phyloP scores from a whole-genome alignment of 2,329 filamentous ascomycete species.

The Lithohypha guttulata region DNA sequence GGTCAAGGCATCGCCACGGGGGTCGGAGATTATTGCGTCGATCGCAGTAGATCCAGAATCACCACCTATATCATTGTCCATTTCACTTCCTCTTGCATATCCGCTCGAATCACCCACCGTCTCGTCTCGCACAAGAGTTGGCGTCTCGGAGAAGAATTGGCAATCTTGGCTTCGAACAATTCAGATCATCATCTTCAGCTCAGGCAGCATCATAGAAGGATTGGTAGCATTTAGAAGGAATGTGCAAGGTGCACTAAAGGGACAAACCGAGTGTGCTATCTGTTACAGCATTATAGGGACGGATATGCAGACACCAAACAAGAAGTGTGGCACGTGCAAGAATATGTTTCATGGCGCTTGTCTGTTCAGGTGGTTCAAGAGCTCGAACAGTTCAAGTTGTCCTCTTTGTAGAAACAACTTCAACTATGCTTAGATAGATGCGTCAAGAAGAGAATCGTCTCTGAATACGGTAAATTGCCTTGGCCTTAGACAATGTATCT shows the following conservation, averaged over 20 bases:
- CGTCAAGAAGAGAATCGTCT: too few species aligned
- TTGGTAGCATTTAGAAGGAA: constrained; percentile 77
- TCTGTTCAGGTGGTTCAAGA: constrained; percentile 95
- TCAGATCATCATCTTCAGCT: constrained; percentile 87
- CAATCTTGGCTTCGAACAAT: constrained; percentile 79
- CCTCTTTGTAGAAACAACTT: constrained; percentile 88
- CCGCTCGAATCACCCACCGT: constrained; percentile 72
- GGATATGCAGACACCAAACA: constrained; percentile 83
- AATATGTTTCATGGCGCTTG: constrained; percentile 85
- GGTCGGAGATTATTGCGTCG: constrained; percentile 67
- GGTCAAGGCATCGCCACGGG: constrained; percentile 61
- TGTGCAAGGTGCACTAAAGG: constrained; percentile 76
- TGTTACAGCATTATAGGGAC: constrained; percentile 89
- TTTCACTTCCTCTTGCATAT: constrained; percentile 69
- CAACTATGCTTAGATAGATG: constrained; percentile 47
- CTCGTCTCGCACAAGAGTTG: constrained; percentile 67
- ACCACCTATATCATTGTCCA: constrained; percentile 69
- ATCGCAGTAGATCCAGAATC: constrained; percentile 83
- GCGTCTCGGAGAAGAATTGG: constrained; percentile 86
- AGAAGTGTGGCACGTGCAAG: constrained; percentile 83
- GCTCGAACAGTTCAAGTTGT: constrained; percentile 80
- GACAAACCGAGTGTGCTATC: constrained; percentile 89
- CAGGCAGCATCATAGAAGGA: constrained; percentile 79
- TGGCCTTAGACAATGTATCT: too few species aligned
- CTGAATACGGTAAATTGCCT: too few species aligned